Evolutionary conservation across 2,329 filamentous ascomycete species (phyloP).

Genomic region (Neopestalotiopsis sp.): DNA sequence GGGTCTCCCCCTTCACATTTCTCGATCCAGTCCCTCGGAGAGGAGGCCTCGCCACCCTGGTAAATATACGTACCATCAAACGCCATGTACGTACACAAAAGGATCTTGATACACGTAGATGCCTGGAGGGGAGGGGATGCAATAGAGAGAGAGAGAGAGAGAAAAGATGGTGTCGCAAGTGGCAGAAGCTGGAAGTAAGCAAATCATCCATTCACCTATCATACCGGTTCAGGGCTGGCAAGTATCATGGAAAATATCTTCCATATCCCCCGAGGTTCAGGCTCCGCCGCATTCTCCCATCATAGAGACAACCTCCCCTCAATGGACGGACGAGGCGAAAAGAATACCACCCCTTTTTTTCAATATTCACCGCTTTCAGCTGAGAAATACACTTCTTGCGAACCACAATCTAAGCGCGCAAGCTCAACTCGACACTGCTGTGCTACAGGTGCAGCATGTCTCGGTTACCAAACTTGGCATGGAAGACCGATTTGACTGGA

Average conservation of each 20-base stretch:
- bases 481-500: neutral
- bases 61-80: no score
- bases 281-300: neutral
- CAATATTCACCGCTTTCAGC: neutral
- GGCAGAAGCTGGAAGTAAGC: neutral
- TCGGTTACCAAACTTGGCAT: constrained; percentile 8
- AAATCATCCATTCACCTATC: neutral
- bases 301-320: neutral
- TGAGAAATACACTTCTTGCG: neutral
- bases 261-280: neutral
- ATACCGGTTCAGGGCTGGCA: neutral
- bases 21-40: neutral
- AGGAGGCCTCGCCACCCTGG: neutral
- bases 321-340: neutral
- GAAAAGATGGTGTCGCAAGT: neutral
- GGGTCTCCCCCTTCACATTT: neutral
- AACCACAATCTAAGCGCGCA: neutral
- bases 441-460: neutral
- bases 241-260: neutral
- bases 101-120: no score
- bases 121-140: no score
- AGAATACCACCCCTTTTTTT: neutral
- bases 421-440: neutral
- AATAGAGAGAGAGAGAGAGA: no score
- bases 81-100: no score